These are phyloP conservation scores for Whalleya microplaca DNA, from an alignment of 2,329 filamentous ascomycete genomes.

Conservation along the genomic window DNA sequence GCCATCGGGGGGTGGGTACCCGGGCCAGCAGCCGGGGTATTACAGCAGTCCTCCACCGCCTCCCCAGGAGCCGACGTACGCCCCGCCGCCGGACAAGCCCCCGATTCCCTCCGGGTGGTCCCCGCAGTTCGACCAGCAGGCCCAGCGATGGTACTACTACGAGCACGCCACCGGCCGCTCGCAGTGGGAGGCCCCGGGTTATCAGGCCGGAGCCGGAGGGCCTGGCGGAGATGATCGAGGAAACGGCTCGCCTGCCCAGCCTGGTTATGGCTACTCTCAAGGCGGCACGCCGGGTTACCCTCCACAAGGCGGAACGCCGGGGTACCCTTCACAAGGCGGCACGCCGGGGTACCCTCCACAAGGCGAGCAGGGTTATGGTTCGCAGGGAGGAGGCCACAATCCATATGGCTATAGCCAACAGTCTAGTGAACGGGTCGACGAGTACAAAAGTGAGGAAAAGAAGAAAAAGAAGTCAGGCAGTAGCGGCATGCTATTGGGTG, in stretches of 20 bases:
- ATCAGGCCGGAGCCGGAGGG: constrained; percentile 29
- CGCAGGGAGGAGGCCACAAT: constrained; percentile 16
- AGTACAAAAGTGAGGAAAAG: constrained; percentile 34
- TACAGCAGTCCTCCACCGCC: constrained; percentile 28
- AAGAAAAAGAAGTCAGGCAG: constrained; percentile 48
- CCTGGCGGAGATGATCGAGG: constrained; percentile 13
- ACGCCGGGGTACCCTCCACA: constrained; percentile 25
- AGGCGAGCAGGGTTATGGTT: constrained; percentile 21
- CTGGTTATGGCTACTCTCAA: constrained; percentile 23
- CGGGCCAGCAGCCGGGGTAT: constrained; percentile 19
- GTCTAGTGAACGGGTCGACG: neutral
- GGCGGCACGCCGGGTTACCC: constrained; percentile 25
- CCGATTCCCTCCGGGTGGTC: constrained; percentile 64
- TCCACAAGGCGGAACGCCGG: constrained; percentile 24
- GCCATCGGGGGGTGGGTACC: constrained; percentile 21
- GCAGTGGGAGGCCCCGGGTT: constrained; percentile 65
- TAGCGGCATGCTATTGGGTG: constrained; percentile 57
- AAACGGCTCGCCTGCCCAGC: constrained; percentile 27
- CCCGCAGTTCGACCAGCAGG: constrained; percentile 63
- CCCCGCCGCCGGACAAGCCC: constrained; percentile 45
- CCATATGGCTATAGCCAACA: constrained; percentile 9
- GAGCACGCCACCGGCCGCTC: constrained; percentile 63
- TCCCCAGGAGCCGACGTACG: constrained; percentile 36
- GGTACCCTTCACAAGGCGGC: constrained; percentile 23
- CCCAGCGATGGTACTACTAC: constrained; percentile 67